Base-by-base conservation (phyloP, 225 moss, liverwort and hornwort species). In the Antitrichia curtipendula region DNA sequence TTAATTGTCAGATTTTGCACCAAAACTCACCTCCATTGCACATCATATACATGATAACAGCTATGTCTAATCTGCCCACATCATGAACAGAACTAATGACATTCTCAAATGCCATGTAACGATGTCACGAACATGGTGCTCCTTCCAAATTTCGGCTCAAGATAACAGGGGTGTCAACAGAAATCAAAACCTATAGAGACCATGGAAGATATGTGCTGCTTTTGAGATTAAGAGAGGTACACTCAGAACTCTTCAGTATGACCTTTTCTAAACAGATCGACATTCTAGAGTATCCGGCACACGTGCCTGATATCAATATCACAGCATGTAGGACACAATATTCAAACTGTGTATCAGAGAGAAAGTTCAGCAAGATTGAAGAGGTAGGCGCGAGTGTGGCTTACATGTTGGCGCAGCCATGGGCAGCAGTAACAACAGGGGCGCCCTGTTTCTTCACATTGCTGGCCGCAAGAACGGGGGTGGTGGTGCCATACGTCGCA, bases 391-490 rank as follows among this genome's bases (percentile, higher is more conserved):
- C 16, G 12, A 29, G 62, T 36, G 41, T 25, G 34, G 23, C 84
- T 90, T 91, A 92, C 92, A 88, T 91, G 83, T 92, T 91, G 19
- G 90, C 89, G 62, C 92, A 94, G 72, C 92, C 94, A 83, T 90
- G 91, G 80, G 83, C 85, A 7, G 64, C 20, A 20, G 63, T 5
- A 13, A 45, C 40, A 49, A 54, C 78, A 74, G 86, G n/a, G 14
- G 63, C 10, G 7, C 11, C 75, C 69, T 54, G 86, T 16, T 86
- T 89, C 68, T 89, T 80, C 65, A 56, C 75, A 64, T 89, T 88
- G 60, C 23, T 70, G 36, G 84, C 84, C 17, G 90, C 89, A 12
- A 92, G 84, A 22, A 90, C 90, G 1, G 93, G 93, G 8, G 91
- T 34, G 31, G 93, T 93, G 64, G 31, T 91, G 31, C 93, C 93